Conservation (phyloP, 2,329 filamentous ascomycete species). For the Dactylellina haptotyla region DNA sequence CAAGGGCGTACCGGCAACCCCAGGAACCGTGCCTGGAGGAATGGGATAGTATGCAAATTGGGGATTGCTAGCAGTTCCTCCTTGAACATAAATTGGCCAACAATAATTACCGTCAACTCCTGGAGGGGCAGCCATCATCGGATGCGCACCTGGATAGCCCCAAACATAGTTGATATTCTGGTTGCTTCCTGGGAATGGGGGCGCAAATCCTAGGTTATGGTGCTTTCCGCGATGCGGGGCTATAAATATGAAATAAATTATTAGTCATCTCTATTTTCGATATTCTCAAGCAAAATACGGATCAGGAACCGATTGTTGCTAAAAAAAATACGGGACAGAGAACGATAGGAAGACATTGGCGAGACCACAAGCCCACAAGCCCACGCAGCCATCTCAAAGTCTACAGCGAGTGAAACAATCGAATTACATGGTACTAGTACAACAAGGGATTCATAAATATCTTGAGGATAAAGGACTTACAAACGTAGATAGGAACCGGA, state of each 20-base stretch:
- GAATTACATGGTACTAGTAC: neutral
- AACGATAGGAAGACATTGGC: too few relatives aligned
- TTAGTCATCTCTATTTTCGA: too few relatives aligned
- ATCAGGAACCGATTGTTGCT: too few relatives aligned
- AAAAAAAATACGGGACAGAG: too few relatives aligned
- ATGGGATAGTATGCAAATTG: slow-evolving; percentile 45
- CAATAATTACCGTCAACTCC: slow-evolving; percentile 22
- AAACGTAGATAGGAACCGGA: slow-evolving; percentile 11
- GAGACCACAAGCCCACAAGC: too few relatives aligned
- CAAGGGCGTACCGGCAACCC: neutral
- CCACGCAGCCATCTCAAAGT: too few relatives aligned
- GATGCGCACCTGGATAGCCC: slow-evolving; percentile 9
- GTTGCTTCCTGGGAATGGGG: neutral
- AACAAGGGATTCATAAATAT: neutral
- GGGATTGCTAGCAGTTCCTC: slow-evolving; percentile 32
- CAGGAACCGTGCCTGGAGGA: slow-evolving; percentile 2
- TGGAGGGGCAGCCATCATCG: neutral
- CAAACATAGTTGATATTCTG: slow-evolving; percentile 19
- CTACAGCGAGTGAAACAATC: too few relatives aligned
- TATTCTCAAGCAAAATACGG: too few relatives aligned
- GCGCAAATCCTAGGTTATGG: too few relatives aligned
- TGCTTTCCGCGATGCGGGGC: too few relatives aligned
- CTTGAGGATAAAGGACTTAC: slow-evolving; percentile 10
- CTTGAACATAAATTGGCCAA: slow-evolving; percentile 47
- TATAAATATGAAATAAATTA: too few relatives aligned